phyloP scores from a whole-genome alignment of 768 basidiomycete species.

The Termitomyces sp. region DNA sequence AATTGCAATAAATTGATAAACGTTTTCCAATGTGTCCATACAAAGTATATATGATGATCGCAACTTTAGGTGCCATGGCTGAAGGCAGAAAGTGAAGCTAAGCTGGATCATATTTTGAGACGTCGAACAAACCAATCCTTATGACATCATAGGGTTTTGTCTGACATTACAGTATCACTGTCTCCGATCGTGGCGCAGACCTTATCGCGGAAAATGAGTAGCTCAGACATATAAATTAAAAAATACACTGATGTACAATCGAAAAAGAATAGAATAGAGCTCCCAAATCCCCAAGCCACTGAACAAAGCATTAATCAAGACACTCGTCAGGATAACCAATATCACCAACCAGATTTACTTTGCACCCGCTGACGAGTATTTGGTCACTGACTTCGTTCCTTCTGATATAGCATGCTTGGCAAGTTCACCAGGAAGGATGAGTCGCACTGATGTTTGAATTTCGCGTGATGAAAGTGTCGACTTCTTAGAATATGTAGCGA shows the following conservation, averaged over 20 bases:
- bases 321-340: neutral
- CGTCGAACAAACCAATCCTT: neutral
- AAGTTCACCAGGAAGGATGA: conserved; percentile 94
- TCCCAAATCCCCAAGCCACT: conserved; percentile 1
- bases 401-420: conserved; percentile 94
- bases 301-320: neutral
- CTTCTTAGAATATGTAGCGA: conserved; percentile 97
- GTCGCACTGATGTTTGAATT: conserved; percentile 94
- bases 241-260: conserved; percentile 31
- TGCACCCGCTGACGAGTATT: conserved; percentile 71
- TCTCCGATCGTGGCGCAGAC: neutral
- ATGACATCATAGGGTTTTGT: conserved; percentile 2
- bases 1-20: conserved; percentile 27
- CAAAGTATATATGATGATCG: conserved; percentile 70
- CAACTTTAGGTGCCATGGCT: conserved; percentile 46
- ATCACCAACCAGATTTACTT: conserved; percentile 40
- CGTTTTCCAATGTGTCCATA: conserved; percentile 69
- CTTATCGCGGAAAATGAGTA: neutral
- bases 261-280: conserved; percentile 17
- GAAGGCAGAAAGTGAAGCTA: neutral
- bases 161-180: neutral
- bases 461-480: conserved; percentile 98
- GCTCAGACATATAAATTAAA: conserved; percentile 21
- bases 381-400: conserved; percentile 91
- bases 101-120: neutral